These are phyloP conservation scores for Dioszegia aurantiaca DNA, from an alignment of 768 basidiomycete genomes.

Conservation along the genomic window DNA sequence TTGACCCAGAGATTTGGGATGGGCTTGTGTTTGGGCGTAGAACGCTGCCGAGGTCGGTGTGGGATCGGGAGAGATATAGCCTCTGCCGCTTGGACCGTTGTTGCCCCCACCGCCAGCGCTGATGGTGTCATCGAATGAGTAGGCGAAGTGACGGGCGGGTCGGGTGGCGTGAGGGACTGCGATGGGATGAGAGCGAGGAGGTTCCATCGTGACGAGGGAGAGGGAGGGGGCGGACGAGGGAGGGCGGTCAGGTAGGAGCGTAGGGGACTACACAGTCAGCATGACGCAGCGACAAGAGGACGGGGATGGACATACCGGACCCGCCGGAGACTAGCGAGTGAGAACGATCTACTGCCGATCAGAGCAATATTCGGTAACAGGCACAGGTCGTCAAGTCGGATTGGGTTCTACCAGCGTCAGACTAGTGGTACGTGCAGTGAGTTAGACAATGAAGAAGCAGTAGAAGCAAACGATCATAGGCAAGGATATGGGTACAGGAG, in stretches of 20 bases:
- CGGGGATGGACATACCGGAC: background rate
- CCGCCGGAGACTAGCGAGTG: too few relatives aligned
- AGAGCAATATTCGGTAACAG: too few relatives aligned
- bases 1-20: background rate
- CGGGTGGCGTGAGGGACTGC: background rate
- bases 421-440: too few relatives aligned
- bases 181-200: background rate
- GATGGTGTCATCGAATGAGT: conserved; percentile 2
- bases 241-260: background rate
- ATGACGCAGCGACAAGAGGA: background rate
- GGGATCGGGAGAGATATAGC: conserved; percentile 17
- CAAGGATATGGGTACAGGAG: background rate
- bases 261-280: too few relatives aligned
- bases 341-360: too few relatives aligned
- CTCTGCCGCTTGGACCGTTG: too few relatives aligned
- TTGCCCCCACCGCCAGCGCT: background rate
- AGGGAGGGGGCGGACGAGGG: background rate
- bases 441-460: too few relatives aligned
- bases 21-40: background rate
- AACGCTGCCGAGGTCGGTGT: conserved; percentile 7
- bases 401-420: too few relatives aligned
- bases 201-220: background rate
- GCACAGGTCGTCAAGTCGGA: too few relatives aligned
- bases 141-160: background rate
- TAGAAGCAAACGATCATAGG: too few relatives aligned